These are phyloP conservation scores for Elongisporangium anandrum DNA, from an alignment of 352 stramenopile species.

Conservation along the genomic window DNA sequence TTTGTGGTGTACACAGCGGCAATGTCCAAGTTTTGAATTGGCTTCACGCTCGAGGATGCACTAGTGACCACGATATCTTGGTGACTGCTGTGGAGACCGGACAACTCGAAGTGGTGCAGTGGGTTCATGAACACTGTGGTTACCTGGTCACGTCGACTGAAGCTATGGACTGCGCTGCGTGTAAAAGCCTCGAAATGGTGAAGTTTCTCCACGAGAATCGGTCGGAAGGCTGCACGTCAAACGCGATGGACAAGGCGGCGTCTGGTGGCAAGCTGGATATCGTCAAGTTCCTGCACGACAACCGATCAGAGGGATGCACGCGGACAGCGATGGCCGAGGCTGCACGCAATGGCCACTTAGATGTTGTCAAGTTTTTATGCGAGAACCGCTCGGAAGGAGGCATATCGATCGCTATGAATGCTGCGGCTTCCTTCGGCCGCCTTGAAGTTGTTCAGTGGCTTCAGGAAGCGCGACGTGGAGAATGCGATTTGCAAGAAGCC, in stretches of 20 bases:
- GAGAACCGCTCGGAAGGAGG: constrained; percentile 33
- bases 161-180: constrained; percentile 54
- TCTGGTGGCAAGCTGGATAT: constrained; percentile 41
- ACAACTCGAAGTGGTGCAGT: constrained; percentile 52
- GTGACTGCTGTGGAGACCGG: constrained; percentile 14
- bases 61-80: too few relatives aligned
- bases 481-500: constrained; percentile 34
- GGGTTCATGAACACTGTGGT: constrained; percentile 35
- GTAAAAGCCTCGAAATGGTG: constrained; percentile 48
- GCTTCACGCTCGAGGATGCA: too few relatives aligned
- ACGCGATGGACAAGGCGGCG: constrained; percentile 62
- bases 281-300: constrained; percentile 55
- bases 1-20: too few relatives aligned
- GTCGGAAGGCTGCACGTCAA: constrained; percentile 56
- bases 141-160: constrained; percentile 38
- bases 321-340: constrained; percentile 49
- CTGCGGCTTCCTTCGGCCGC: constrained; percentile 20
- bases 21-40: too few relatives aligned
- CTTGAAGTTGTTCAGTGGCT: constrained; percentile 24
- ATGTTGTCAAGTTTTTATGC: constrained; percentile 52
- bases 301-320: constrained; percentile 45
- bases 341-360: constrained; percentile 47
- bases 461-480: constrained; percentile 31
- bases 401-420: constrained; percentile 28
- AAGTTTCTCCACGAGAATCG: constrained; percentile 69